Conservation (phyloP, 306 rosid genomes). For the Quercus parvula region DNA sequence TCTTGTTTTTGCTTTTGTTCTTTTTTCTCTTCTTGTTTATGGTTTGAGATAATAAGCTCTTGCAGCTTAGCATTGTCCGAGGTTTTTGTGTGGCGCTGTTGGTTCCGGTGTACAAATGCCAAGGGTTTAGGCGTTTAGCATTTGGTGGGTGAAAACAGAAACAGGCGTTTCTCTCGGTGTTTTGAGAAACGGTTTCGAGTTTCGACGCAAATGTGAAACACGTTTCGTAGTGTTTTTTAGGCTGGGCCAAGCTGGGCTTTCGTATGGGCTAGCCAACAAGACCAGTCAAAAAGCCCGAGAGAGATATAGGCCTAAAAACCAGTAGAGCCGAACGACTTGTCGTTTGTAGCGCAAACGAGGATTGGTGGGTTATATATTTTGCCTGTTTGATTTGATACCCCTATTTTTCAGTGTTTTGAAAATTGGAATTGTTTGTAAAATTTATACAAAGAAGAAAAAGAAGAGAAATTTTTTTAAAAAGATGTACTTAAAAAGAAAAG, state of each 20-base stretch:
- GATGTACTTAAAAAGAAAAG: too few relatives aligned
- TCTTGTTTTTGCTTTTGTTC: conserved; percentile 16
- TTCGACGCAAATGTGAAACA: not conserved
- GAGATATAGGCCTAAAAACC: too few relatives aligned
- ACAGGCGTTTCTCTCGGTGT: not conserved
- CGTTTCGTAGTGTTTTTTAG: not conserved
- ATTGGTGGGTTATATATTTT: too few relatives aligned
- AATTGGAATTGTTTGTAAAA: too few relatives aligned
- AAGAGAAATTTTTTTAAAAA: too few relatives aligned
- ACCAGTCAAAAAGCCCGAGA: too few relatives aligned
- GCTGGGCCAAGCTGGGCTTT: not conserved
- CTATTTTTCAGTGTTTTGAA: too few relatives aligned
- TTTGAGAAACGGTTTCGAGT: not conserved
- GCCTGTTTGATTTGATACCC: too few relatives aligned
- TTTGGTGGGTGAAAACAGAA: not conserved
- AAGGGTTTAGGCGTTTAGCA: not conserved
- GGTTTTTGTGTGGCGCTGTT: not conserved
- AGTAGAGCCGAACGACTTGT: too few relatives aligned
- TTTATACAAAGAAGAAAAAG: too few relatives aligned
- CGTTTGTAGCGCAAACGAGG: too few relatives aligned
- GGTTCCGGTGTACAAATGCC: not conserved
- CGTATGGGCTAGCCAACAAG: too few relatives aligned
- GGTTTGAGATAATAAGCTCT: conserved; percentile 25
- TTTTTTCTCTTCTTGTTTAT: conserved; percentile 25
- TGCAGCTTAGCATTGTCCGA: conserved; percentile 40